A percentile compares a stretch with the other conserved stretches of the same genome.
phyloP scores from a whole-genome alignment of 1,139 yeast genomes.

The Pichia sp. region DNA sequence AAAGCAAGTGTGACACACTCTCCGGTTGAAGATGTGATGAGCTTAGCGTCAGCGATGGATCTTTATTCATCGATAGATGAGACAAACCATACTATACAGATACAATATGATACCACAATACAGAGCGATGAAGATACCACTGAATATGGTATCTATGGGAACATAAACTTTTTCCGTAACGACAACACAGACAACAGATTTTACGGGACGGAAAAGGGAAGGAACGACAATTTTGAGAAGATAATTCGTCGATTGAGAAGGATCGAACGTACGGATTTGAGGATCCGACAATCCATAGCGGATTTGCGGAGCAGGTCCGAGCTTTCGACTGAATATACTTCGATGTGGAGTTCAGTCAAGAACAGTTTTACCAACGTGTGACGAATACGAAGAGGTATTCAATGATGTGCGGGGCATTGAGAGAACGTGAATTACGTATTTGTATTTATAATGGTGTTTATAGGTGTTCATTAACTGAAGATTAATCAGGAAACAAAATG shows the following conservation, averaged over 20 bases:
- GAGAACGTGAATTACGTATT: neutral
- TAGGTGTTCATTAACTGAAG: neutral
- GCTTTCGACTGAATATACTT: neutral
- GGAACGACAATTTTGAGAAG: conserved; percentile 1
- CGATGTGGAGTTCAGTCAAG: neutral
- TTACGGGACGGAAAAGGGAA: neutral
- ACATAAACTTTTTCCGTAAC: neutral
- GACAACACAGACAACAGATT: neutral
- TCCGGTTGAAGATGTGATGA: neutral
- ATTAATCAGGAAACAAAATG: neutral
- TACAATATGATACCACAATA: conserved; percentile 3
- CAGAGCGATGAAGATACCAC: conserved; percentile 10
- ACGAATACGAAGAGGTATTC: neutral
- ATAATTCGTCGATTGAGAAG: conserved; percentile 10
- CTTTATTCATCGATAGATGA: neutral
- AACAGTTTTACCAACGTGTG: neutral
- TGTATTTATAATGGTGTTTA: neutral
- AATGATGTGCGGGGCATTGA: too few relatives aligned
- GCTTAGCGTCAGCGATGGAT: conserved; percentile 32
- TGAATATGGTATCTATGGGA: neutral
- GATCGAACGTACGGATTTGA: conserved; percentile 15
- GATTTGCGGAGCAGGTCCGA: conserved; percentile 9
- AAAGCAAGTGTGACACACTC: neutral
- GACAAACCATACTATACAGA: conserved; percentile 2
- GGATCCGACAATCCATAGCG: conserved; percentile 16